Evolutionary conservation across 345 rosid genomes (phyloP).

Genomic region (Ceriops tagal): DNA sequence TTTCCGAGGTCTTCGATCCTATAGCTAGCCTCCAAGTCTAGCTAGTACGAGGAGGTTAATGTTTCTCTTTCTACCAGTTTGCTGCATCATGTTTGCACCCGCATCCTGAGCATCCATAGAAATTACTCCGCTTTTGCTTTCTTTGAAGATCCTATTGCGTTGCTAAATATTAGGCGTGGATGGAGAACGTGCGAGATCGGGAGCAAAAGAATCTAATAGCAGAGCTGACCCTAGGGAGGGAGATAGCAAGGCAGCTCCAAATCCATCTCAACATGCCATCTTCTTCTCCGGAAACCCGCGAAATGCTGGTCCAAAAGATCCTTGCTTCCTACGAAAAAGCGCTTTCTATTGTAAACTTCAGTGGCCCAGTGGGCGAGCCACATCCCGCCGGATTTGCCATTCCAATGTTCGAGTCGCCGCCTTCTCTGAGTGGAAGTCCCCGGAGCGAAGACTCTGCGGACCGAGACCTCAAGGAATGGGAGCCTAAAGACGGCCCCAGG

Average conservation of each 20-base stretch:
- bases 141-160: neutral
- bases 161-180: neutral
- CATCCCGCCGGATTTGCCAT: slow-evolving; percentile 14
- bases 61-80: too few relatives aligned
- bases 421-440: slow-evolving; percentile 52
- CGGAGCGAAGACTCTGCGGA: slow-evolving; percentile 60
- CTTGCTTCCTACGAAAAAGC: slow-evolving; percentile 54
- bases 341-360: slow-evolving; percentile 46
- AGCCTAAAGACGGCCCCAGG: slow-evolving; percentile 37
- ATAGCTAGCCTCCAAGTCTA: too few relatives aligned
- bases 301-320: slow-evolving; percentile 47
- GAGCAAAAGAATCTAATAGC: slow-evolving; percentile 46
- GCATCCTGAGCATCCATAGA: too few relatives aligned
- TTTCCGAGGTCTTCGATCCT: too few relatives aligned
- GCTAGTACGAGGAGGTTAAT: too few relatives aligned
- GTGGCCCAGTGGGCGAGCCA: slow-evolving; percentile 15
- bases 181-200: slow-evolving; percentile 47
- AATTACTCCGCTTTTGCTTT: neutral
- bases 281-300: slow-evolving; percentile 41
- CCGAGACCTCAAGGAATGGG: slow-evolving; percentile 39
- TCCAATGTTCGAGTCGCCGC: slow-evolving; percentile 43
- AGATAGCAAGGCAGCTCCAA: slow-evolving; percentile 51
- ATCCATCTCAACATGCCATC: slow-evolving; percentile 37
- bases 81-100: too few relatives aligned
- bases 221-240: slow-evolving; percentile 62